Evolutionary conservation across 495 filamentous ascomycete genomes (phyloP).

Genomic region (Chaetomium fimeti): DNA sequence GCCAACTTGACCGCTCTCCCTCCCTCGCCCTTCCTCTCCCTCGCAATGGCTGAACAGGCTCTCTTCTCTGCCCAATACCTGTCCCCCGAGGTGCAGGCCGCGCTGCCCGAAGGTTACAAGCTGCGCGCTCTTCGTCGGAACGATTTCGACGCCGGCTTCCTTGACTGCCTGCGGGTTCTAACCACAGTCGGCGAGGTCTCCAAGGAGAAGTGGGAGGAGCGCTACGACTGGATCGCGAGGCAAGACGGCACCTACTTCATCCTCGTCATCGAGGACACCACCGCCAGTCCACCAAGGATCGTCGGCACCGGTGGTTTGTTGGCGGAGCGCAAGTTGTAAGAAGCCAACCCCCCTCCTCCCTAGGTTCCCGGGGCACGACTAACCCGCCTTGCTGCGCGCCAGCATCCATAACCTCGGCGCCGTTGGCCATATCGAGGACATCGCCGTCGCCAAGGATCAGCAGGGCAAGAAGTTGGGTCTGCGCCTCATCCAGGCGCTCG

Average conservation of each 20-base stretch:
- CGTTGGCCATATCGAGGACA: slow-evolving; percentile 98
- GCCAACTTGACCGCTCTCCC: background rate
- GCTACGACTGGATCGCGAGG: slow-evolving; percentile 79
- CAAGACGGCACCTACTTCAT: slow-evolving; percentile 82
- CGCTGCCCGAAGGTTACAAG: slow-evolving; percentile 75
- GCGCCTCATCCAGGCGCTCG: slow-evolving; percentile 89
- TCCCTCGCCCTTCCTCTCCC: no score
- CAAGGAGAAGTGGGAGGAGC: slow-evolving; percentile 68
- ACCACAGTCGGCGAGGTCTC: slow-evolving; percentile 89
- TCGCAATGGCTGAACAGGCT: slow-evolving; percentile 49
- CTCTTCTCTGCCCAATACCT: slow-evolving; percentile 79
- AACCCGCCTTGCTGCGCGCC: slow-evolving; percentile 15
- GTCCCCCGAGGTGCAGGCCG: slow-evolving; percentile 66
- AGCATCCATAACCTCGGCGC: slow-evolving; percentile 70
- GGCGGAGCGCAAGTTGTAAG: slow-evolving; percentile 81
- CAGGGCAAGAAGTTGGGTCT: slow-evolving; percentile 96
- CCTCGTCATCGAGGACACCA: slow-evolving; percentile 74
- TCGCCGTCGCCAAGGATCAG: slow-evolving; percentile 88
- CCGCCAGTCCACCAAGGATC: slow-evolving; percentile 49
- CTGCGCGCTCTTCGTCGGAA: slow-evolving; percentile 74
- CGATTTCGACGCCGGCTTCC: slow-evolving; percentile 78
- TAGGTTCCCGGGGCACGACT: slow-evolving; percentile 11
- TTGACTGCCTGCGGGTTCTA: slow-evolving; percentile 86
- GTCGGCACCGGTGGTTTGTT: slow-evolving; percentile 87
- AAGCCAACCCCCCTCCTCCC: slow-evolving; percentile 7